Base-by-base conservation (phyloP, 768 basidiomycete genomes). In the Mycena rebaudengoi region DNA sequence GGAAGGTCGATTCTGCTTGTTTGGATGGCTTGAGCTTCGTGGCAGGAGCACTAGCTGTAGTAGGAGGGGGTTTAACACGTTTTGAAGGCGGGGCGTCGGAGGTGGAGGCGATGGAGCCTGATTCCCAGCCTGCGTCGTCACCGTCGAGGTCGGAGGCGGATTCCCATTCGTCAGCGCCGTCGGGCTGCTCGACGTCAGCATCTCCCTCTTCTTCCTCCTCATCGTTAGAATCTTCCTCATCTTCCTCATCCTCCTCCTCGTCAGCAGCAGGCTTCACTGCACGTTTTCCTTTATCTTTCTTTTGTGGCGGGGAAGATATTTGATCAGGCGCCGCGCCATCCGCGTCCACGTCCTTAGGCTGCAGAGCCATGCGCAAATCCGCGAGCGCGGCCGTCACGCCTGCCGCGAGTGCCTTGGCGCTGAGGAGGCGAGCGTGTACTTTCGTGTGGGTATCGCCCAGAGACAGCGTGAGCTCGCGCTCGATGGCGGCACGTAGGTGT, bases 351-450 rank as follows among this genome's bases (percentile, higher is more conserved):
- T 44, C 60, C 13, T 32, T 46, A 52, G 67, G 48, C n/a, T 78
- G 79, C 29, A 79, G 66, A 14, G 88, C 59, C 29, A 86, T 65
- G 60, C 79, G 80, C 6, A 95, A 73, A 49, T 81, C 79, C 11
- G 81, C 80, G 2, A 95, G 71, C 14, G 85, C 83, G 23, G 74
- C 72, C 7, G 78, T 76, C 2, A 94, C 80, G 65, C 86, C 86
- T 3, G 80, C 77, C 1, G 92, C 88, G 12, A 95, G 78, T n/a
- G 82, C 74, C 72, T 92, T 95, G 5, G 91, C 91, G 70, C 93
- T 95, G 40, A 91, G 79, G 10, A 97, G 77, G 35, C 91, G 86
- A 63, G 83, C 88, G 68, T 91, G 89, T 1, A 91, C 84, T 76
- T 91, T 92, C 3, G 82, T 32, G 37, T 21, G 30, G 4, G 28